Conservation (phyloP, 2,329 filamentous ascomycete genomes). For the Aspergillus caelatus region DNA sequence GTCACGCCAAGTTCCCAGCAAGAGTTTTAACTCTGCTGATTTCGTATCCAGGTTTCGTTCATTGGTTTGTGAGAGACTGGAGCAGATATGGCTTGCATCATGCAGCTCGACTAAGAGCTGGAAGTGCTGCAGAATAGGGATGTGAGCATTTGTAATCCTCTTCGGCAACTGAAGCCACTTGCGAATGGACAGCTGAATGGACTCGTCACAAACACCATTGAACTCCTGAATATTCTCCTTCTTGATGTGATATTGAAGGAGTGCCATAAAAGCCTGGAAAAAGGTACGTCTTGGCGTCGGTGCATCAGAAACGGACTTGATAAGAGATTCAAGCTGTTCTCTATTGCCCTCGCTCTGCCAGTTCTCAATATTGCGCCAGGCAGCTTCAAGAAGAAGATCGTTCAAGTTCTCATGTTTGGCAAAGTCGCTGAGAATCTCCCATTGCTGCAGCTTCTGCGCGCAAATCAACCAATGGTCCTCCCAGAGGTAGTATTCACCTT, state of each 20-base stretch:
- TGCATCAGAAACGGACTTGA: constrained; percentile 97
- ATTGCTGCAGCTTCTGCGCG: constrained; percentile 97
- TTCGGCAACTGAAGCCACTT: constrained; percentile 99
- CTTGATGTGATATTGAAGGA: constrained; percentile 92
- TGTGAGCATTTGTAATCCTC: constrained; percentile 90
- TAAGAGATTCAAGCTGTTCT: constrained; percentile 86
- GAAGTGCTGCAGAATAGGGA: constrained; percentile 94
- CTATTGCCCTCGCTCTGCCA: constrained; percentile 87
- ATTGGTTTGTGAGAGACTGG: constrained; percentile 83
- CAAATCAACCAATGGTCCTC: constrained; percentile 99
- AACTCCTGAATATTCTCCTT: constrained; percentile 81
- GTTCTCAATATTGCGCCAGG: constrained; percentile 93
- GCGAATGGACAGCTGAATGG: constrained; percentile 92
- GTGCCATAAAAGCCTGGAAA: constrained; percentile 97
- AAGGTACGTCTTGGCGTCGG: constrained; percentile 92
- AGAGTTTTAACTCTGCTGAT: constrained; percentile 90
- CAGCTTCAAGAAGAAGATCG: constrained; percentile 90
- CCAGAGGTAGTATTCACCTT: constrained; percentile 98
- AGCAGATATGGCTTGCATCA: constrained; percentile 94
- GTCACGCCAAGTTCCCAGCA: constrained; percentile 94
- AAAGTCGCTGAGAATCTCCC: constrained; percentile 97
- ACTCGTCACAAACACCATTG: constrained; percentile 88
- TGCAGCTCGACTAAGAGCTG: constrained; percentile 97
- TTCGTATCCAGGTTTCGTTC: constrained; percentile 86
- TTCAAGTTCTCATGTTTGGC: constrained; percentile 99